Conservation (phyloP, 768 basidiomycete species). For the Amanita brunnescens region DNA sequence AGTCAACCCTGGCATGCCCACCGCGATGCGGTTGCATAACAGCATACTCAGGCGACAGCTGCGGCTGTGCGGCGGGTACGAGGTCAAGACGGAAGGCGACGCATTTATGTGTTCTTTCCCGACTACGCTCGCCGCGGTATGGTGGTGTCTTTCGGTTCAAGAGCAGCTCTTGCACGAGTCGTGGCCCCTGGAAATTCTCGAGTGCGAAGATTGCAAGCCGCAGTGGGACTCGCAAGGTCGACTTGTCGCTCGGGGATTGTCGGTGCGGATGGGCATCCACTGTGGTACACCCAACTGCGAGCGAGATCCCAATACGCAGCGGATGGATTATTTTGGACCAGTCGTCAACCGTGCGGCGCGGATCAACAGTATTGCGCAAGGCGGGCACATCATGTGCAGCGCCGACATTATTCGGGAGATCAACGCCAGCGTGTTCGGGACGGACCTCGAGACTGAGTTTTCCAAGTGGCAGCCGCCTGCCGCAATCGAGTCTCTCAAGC, state of each 20-base stretch:
- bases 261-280: conserved; percentile 97
- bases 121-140: conserved; percentile 72
- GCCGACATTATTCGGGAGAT: conserved; percentile 83
- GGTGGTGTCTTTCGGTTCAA: conserved; percentile 89
- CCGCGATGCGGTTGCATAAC: conserved; percentile 89
- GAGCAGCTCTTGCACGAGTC: conserved; percentile 66
- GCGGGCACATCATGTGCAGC: conserved; percentile 92
- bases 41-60: conserved; percentile 75
- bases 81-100: conserved; percentile 99
- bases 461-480: conserved; percentile 46
- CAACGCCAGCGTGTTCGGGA: conserved; percentile 47
- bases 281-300: conserved; percentile 87
- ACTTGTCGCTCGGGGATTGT: conserved; percentile 78
- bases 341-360: conserved; percentile 93
- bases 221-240: conserved; percentile 57
- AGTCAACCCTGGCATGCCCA: conserved; percentile 89
- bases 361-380: conserved; percentile 73
- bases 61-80: conserved; percentile 89
- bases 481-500: conserved; percentile 67
- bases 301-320: conserved; percentile 79
- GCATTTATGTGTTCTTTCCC: conserved; percentile 99
- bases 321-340: conserved; percentile 98
- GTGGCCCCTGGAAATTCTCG: conserved; percentile 93
- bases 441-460: conserved; percentile 50
- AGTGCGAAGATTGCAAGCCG: conserved; percentile 84